Base-by-base conservation (phyloP, 2,329 filamentous ascomycete species). In the Alternaria ventricosa region DNA sequence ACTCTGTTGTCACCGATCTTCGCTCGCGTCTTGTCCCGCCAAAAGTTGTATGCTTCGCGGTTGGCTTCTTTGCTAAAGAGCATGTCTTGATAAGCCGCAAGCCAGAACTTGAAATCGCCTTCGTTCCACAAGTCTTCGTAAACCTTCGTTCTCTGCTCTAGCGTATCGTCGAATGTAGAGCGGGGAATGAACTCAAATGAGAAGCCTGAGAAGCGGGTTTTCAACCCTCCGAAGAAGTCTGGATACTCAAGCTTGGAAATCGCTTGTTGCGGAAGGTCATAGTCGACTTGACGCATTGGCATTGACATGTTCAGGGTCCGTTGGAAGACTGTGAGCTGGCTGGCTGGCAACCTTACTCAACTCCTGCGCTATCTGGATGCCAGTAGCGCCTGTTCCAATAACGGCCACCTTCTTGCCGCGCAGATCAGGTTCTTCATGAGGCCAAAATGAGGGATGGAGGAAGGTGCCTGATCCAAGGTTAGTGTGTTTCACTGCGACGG, bases 351-450 rank as follows among this genome's bases (percentile, higher is more conserved):
- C 71, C 2, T 84, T 83, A 4, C 83, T 86, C 79, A 85, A 84
- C 33, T 86, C 87, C 64, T 91, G 88, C 1, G 84, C 83, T 43
- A 89, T 83, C 67, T 91, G 88, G 1, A 90, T 85, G 0, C 88
- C 88, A 0, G 87, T 87, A 0, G 88, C 84, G 1, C 88, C 89
- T n/a, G 72, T 73, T 6, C 89, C 89, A 30, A 91, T 86, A 65
- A 90, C 82, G 6, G 85, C 88, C 44, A 87, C 83, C n/a, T 83
- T 82, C 71, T 90, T 90, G 55, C 82, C 83, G 28, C 81, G 79
- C 27, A 88, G 81, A 47, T 86, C 80, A 27, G 88, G 79, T 1
- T 84, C 80, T 8, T 85, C 78, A 10, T 86, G 80, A 3, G 87
- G 87, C 87, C 87, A 89, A 72, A 84, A 84, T 1, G 86, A 86